phyloP scores from a whole-genome alignment of 345 rosid species.

The Eucalyptus erythrocorys region DNA sequence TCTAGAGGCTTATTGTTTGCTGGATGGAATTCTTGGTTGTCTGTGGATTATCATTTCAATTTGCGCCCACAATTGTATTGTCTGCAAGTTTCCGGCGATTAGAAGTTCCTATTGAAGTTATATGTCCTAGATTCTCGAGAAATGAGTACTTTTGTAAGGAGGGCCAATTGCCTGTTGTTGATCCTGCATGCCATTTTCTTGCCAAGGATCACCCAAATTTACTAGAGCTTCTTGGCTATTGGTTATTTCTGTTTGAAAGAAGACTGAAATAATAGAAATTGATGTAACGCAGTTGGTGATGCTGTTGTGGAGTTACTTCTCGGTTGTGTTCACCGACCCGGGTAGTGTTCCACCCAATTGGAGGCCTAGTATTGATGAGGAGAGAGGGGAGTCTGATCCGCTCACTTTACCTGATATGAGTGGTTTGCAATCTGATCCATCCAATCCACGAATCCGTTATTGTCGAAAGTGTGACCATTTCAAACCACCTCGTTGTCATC shows the following conservation, averaged over 20 bases:
- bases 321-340: conserved; percentile 91
- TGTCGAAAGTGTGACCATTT: conserved; percentile 88
- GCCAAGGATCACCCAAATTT: not conserved
- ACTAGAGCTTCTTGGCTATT: not conserved
- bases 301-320: conserved; percentile 95
- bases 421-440: conserved; percentile 41
- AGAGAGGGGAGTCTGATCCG: conserved; percentile 76
- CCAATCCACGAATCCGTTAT: conserved; percentile 51
- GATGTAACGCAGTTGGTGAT: conserved; percentile 57
- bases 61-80: not conserved
- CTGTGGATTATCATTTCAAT: not conserved
- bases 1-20: not conserved
- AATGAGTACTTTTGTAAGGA: not conserved
- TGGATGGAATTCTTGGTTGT: not conserved
- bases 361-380: conserved; percentile 72
- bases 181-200: not conserved
- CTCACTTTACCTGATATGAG: conserved; percentile 48
- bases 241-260: not conserved
- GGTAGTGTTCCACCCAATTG: conserved; percentile 88
- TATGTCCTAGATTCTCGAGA: not conserved
- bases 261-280: not conserved
- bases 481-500: conserved; percentile 95
- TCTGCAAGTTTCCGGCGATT: not conserved
- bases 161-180: not conserved
- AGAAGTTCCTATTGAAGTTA: not conserved